phyloP scores from a whole-genome alignment of 768 basidiomycete species.

The Rhizopogon salebrosus region DNA sequence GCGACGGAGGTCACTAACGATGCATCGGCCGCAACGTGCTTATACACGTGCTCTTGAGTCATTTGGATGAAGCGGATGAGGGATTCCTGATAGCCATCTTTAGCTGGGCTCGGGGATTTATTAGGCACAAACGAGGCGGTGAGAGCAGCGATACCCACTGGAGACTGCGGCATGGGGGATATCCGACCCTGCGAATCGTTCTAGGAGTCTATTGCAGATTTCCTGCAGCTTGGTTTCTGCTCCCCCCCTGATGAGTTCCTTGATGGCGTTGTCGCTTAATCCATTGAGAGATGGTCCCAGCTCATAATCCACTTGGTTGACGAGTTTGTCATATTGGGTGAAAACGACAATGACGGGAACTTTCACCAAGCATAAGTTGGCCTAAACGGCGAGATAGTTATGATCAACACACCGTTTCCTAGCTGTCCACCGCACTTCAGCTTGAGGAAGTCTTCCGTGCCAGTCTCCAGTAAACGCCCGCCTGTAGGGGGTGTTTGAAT shows the following conservation, averaged over 20 bases:
- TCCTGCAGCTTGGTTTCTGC: not conserved
- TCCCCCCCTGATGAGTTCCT: not conserved
- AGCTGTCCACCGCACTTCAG: not conserved
- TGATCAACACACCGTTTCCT: not conserved
- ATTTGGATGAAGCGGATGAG: not conserved
- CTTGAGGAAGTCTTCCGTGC: not conserved
- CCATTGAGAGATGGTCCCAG: not conserved
- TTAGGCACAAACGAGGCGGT: not conserved
- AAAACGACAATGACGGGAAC: no score
- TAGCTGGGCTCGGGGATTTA: not conserved
- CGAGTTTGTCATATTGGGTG: no score
- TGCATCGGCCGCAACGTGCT: not conserved
- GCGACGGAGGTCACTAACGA: not conserved
- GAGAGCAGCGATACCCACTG: not conserved
- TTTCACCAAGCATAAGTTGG: not conserved
- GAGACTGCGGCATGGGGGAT: no score
- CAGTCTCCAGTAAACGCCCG: no score
- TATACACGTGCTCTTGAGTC: not conserved
- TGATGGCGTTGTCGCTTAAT: not conserved
- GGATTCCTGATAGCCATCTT: not conserved
- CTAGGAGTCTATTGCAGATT: not conserved
- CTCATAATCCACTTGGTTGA: not conserved
- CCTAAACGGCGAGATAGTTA: not conserved
- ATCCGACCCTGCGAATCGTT: not conserved
- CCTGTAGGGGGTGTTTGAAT: no score